Evolutionary conservation across 768 basidiomycete genomes (phyloP), one percentile per base, ranked within the genome.

Genomic region (Cytidiella melzeri): DNA sequence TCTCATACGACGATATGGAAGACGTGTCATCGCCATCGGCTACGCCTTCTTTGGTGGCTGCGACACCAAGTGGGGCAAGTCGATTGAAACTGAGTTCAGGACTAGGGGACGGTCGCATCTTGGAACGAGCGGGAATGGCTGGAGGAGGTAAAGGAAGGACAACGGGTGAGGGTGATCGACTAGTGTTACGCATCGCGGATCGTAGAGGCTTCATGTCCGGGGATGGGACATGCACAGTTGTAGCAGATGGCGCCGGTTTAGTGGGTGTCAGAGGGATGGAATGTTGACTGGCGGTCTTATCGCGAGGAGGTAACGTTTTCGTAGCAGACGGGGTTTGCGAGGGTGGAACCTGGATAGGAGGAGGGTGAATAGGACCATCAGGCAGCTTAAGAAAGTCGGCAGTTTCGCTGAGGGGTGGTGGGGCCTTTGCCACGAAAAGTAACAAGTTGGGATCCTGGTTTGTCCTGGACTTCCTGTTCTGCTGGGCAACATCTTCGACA

Each of bases 1-100:
- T 86, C 57, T 79, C 83, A 53, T 84, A 87, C 40, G 83, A 82
- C 19, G 78, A 80, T 3, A 79, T 69, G 5, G 80, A 81, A 2
- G 69, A 71, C 9, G 57, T 68, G 54, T 76, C 76, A 39, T 68
- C 72, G 21, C 61, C 64, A 5, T 10, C 24, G 39, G 40, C 18
- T 38, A 13, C 19, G 20, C 24, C 12, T 4, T 19, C 24, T 20
- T 5, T 27, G 27, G 40, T 10, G 15, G 41, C 21, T 26, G 23
- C 18, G 20, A 40, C 39, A 47, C 5, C 34, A 23, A 27, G 15
- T 18, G 36, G 46, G 46, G 24, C 25, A 7, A 40, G 38, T 20
- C 9, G 46, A 38, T 27, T 34, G 36, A 7, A 23, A 56, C 36
- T 12, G 41, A 43, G 45, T 44, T 38, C 21, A 15, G 36, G 46